Conservation (phyloP, 176 grass and related monocot species). For the Dactylis glomerata region DNA sequence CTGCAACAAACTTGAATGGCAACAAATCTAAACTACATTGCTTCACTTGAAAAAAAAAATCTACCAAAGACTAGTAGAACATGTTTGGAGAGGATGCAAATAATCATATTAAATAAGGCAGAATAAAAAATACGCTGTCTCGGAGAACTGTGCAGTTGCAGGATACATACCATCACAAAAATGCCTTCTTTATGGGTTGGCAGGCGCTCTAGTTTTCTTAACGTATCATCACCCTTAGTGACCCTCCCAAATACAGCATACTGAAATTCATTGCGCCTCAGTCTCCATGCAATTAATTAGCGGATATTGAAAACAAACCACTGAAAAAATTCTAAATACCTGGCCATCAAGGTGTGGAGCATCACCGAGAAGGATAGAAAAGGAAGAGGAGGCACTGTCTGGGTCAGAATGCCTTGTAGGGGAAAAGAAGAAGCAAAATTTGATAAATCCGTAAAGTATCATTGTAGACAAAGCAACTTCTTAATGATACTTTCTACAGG, state of each 20-base stretch:
- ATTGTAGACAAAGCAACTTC: background rate
- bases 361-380: conserved; percentile 89
- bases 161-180: conserved; percentile 80
- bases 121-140: background rate
- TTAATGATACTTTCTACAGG: background rate
- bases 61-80: background rate
- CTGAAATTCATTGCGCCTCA: conserved; percentile 43
- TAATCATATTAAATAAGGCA: background rate
- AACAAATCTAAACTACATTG: background rate
- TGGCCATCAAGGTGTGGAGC: conserved; percentile 91
- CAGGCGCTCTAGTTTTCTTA: conserved; percentile 76
- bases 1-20: background rate
- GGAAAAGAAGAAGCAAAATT: background rate
- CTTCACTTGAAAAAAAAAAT: background rate
- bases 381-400: conserved; percentile 84
- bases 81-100: background rate
- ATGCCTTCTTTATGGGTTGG: conserved; percentile 85
- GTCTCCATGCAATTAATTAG: conserved; percentile 22
- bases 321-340: conserved; percentile 43
- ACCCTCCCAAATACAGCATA: conserved; percentile 96
- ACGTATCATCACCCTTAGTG: conserved; percentile 83
- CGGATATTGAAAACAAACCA: background rate
- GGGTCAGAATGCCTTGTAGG: conserved; percentile 80
- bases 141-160: background rate
- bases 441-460: background rate